Percentiles rank a stretch among this genome's conserved stretches.
These are phyloP conservation scores for Populus davidiana DNA, from an alignment of 345 rosid species.

Conservation along the genomic window DNA sequence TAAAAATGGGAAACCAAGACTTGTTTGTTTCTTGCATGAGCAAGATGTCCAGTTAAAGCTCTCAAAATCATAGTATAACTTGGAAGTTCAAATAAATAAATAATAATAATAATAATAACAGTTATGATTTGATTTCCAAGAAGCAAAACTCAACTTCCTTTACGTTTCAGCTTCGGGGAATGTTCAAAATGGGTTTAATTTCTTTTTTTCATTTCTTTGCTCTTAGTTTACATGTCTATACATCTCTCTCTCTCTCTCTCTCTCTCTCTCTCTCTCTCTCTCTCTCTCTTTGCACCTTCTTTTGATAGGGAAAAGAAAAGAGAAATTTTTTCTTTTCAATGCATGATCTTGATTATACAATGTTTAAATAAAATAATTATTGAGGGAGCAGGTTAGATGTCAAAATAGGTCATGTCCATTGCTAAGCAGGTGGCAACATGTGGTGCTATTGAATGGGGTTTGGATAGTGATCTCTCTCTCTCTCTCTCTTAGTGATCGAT, in stretches of 20 bases:
- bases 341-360: not conserved
- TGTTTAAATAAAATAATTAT: not conserved
- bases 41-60: too few relatives aligned
- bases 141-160: not conserved
- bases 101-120: too few relatives aligned
- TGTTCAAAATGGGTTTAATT: not conserved
- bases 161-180: constrained; percentile 11
- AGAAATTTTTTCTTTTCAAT: not conserved
- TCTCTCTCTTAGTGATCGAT: not conserved
- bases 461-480: not conserved
- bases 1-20: not conserved
- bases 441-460: not conserved
- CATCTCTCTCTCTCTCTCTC: not conserved
- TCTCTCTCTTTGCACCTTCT: not conserved
- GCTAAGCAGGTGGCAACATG: not conserved
- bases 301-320: not conserved
- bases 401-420: not conserved
- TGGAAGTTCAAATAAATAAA: too few relatives aligned
- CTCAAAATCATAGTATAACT: too few relatives aligned
- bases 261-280: too few relatives aligned
- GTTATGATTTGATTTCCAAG: not conserved
- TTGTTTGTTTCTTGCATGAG: not conserved
- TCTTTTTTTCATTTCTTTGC: not conserved
- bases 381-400: not conserved
- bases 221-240: not conserved